phyloP scores from a whole-genome alignment of 306 rosid genomes.

The Macrotyloma uniflorum region DNA sequence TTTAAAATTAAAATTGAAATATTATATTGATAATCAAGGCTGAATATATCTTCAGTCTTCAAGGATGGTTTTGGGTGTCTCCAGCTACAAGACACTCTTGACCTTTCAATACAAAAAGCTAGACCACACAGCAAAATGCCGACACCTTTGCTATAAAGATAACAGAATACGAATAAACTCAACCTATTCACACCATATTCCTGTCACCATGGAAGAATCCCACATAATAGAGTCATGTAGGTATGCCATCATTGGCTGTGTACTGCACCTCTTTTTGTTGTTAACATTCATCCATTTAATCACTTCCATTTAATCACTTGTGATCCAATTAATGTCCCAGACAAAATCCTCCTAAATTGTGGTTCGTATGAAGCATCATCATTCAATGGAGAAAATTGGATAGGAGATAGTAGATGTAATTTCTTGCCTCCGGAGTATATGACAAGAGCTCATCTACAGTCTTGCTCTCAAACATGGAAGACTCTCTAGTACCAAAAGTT shows the following conservation, averaged over 20 bases:
- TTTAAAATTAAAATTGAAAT: no score
- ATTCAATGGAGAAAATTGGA: conserved; percentile 45
- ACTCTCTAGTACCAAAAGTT: conserved; percentile 3
- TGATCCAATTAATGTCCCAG: conserved; percentile 25
- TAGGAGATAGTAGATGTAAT: conserved; percentile 37
- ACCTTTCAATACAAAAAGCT: not conserved
- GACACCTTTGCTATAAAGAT: not conserved
- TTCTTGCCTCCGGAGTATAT: conserved; percentile 36
- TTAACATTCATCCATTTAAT: conserved; percentile 12
- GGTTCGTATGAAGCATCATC: conserved; percentile 39
- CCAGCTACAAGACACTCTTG: not conserved
- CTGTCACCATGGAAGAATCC: conserved; percentile 29
- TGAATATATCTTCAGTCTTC: no score
- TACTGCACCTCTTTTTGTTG: not conserved
- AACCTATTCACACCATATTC: not conserved
- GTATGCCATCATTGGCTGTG: not conserved
- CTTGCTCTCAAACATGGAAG: not conserved
- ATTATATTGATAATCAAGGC: no score
- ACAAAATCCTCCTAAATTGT: conserved; percentile 40
- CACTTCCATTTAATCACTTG: conserved; percentile 20
- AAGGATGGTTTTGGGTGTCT: not conserved
- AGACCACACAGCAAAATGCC: not conserved
- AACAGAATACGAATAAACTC: no score
- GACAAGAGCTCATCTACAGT: conserved; percentile 32
- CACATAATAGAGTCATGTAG: not conserved